phyloP scores from a whole-genome alignment of 2,329 filamentous ascomycete genomes.

The Hymenoscyphus repandus region DNA sequence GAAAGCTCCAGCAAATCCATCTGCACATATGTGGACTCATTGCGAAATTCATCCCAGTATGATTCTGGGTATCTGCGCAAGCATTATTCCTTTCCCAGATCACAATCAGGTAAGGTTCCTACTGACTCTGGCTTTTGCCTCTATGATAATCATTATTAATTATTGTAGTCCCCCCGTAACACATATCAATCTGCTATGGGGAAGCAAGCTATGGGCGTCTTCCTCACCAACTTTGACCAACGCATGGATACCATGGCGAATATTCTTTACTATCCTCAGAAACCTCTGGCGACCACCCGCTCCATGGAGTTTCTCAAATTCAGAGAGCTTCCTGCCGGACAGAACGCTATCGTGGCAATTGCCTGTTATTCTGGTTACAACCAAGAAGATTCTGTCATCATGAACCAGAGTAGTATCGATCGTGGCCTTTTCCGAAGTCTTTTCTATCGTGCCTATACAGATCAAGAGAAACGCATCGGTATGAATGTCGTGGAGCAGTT shows the following conservation, averaged over 20 bases:
- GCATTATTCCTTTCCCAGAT: conserved; percentile 99
- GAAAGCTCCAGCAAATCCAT: conserved; percentile 80
- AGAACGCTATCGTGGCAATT: conserved; percentile 98
- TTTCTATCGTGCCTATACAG: conserved; percentile 96
- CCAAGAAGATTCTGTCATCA: conserved; percentile 99
- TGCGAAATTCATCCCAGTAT: conserved; percentile 99
- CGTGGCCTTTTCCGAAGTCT: conserved; percentile 94
- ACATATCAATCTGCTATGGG: conserved; percentile 99
- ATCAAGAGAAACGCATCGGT: conserved; percentile 93
- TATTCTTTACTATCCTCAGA: conserved; percentile 97
- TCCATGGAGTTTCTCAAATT: conserved; percentile 99
- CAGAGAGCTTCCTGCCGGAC: conserved; percentile 90
- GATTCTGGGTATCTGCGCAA: conserved; percentile 97
- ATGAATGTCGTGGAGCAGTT: conserved; percentile 91
- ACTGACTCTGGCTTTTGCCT: conserved; percentile 2
- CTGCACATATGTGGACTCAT: conserved; percentile 90
- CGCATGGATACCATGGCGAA: conserved; percentile 99
- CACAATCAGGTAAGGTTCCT: conserved; percentile 71
- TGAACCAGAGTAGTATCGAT: conserved; percentile 99
- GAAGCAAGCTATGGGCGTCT: conserved; percentile 99
- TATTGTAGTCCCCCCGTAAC: conserved; percentile 79
- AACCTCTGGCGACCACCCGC: conserved; percentile 88
- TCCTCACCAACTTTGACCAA: conserved; percentile 92
- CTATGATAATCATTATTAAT: conserved; percentile 29
- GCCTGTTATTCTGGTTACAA: conserved; percentile 98